phyloP scores from a whole-genome alignment of 352 stramenopile genomes.

The Pythium guiyangense region DNA sequence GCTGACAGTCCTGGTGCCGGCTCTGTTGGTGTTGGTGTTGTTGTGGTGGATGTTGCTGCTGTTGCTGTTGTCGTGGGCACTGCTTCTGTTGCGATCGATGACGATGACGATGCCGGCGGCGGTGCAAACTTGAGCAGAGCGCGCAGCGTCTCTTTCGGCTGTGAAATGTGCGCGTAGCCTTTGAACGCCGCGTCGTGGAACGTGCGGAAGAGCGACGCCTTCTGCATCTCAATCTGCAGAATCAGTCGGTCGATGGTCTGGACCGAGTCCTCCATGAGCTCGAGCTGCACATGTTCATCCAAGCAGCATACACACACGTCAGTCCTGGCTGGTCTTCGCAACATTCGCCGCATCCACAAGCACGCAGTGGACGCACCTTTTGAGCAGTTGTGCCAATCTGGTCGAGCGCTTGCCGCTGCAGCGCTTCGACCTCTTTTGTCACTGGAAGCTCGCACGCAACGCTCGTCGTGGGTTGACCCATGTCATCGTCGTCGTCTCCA shows the following conservation, averaged over 20 bases:
- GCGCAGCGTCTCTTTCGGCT: constrained; percentile 67
- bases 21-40: no score
- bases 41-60: neutral
- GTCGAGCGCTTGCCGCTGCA: constrained; percentile 45
- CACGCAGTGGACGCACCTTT: constrained; percentile 20
- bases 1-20: no score
- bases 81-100: neutral
- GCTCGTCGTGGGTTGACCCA: constrained; percentile 6
- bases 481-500: constrained; percentile 10
- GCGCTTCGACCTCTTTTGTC: constrained; percentile 33
- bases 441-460: constrained; percentile 37
- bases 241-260: constrained; percentile 55
- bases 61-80: no score
- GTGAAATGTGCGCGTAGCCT: constrained; percentile 53
- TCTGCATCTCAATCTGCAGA: constrained; percentile 66
- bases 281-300: constrained; percentile 24
- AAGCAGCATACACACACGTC: neutral
- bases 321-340: no score
- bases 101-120: neutral
- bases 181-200: constrained; percentile 79
- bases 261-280: constrained; percentile 63
- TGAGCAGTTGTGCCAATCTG: constrained; percentile 37
- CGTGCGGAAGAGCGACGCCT: constrained; percentile 56
- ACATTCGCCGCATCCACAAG: no score
- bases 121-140: constrained; percentile 37